Conservation (phyloP, 495 filamentous ascomycete genomes). For the Letharia columbiana region DNA sequence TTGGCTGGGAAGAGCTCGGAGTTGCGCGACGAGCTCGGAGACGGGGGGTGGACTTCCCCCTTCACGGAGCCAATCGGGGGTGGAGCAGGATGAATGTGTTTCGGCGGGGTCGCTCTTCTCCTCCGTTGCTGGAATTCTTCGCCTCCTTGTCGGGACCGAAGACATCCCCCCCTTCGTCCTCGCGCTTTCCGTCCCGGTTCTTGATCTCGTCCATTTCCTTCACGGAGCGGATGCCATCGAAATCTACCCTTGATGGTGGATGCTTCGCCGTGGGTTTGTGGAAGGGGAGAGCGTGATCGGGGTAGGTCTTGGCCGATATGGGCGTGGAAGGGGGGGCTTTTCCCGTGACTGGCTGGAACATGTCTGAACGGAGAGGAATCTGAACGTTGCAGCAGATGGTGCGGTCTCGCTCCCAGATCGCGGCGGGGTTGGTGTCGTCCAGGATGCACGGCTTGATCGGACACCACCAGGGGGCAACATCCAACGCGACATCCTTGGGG, state of each 20-base stretch:
- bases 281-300: slow-evolving; percentile 29
- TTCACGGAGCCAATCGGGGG: slow-evolving; percentile 1
- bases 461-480: slow-evolving; percentile 16
- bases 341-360: slow-evolving; percentile 30
- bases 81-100: slow-evolving; percentile 18
- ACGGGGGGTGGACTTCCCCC: slow-evolving; percentile 13
- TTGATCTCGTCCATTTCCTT: slow-evolving; percentile 5
- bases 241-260: slow-evolving; percentile 24
- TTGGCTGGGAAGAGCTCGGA: neutral
- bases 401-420: slow-evolving; percentile 30
- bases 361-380: slow-evolving; percentile 28
- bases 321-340: slow-evolving; percentile 29
- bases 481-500: slow-evolving; percentile 1
- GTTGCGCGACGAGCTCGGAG: slow-evolving; percentile 7
- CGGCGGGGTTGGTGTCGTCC: slow-evolving; percentile 26
- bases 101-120: neutral
- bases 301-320: slow-evolving; percentile 31
- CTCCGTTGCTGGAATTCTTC: neutral
- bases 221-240: slow-evolving; percentile 21
- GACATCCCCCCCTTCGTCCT: neutral
- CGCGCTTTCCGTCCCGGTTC: neutral
- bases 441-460: slow-evolving; percentile 21
- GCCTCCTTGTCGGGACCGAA: neutral
- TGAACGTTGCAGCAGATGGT: slow-evolving; percentile 37
- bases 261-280: slow-evolving; percentile 25